Evolutionary conservation across 208 protist genomes (phyloP), one percentile per base, ranked within the genome.

Genomic region (Leishmania aethiopica): DNA sequence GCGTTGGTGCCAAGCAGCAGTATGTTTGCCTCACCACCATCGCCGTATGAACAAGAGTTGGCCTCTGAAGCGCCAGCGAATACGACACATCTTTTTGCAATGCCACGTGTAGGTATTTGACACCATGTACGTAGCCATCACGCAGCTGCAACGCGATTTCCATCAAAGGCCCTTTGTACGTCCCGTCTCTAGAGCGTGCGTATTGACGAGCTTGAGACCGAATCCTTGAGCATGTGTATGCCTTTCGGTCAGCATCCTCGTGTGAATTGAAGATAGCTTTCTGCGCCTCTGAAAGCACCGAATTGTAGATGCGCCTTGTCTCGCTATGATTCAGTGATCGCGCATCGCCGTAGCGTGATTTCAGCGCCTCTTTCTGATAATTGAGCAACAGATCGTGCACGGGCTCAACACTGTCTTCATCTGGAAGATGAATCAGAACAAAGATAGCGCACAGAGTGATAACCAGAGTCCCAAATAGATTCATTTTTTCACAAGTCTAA

Each of bases 71-170:
- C 2, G 28, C 49, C 15, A 90, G 70, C 28, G 84, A 78, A 49
- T 88, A 77, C 19, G 82, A 35, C 45, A 91, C 51, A 79, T 96
- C 92, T 53, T 80, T 64, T 7, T 69, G 69, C 1, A 96, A 19
- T 17, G 83, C 83, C 2, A 74, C 17, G 32, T 86, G 83, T 28
- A 95, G 60, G 71, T 91, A 89, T 28, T 82, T 74, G 47, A 93
- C 60, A 10, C 89, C 89, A 78, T 95, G 84, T 72, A 90, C 84
- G 71, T 93, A 95, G 42, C 83, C 78, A 80, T 95, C 90, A 49
- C 92, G 88, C 37, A 94, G 42, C 77, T 94, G 92, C 37, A 95
- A 81, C n/a, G 84, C 47, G 55, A 84, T 78, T 70, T 90, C 86
- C 5, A 84, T 86, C 57, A 90, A 35, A 45, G 84, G 74, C n/a